Percentiles rank a stretch among this genome's conserved stretches.
Conservation (phyloP, 2,329 filamentous ascomycete genomes). For the Akanthomyces dipterigenus region DNA sequence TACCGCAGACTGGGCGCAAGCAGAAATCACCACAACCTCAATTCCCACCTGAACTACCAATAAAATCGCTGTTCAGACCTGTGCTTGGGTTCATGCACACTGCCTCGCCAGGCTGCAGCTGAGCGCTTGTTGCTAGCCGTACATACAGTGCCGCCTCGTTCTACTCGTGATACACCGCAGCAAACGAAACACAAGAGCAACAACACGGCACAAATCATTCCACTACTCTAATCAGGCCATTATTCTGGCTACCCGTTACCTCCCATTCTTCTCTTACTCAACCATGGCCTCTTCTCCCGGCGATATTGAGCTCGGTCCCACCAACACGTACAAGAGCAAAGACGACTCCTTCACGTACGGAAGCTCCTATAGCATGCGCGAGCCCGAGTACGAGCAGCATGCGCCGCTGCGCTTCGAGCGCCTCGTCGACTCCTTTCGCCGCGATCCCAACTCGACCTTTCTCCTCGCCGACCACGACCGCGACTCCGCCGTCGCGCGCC, state of each 20-base stretch:
- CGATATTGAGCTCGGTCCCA: conserved; percentile 50
- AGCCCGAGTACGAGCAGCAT: conserved; percentile 38
- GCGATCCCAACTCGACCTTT: conserved; percentile 47
- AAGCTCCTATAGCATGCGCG: conserved; percentile 45
- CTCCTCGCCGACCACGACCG: conserved; percentile 39
- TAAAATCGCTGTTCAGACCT: no score
- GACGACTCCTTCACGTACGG: conserved; percentile 49
- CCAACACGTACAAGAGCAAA: conserved; percentile 49
- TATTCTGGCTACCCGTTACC: neutral
- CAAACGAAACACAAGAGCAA: conserved; percentile 9
- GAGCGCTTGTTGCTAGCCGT: neutral
- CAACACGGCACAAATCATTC: neutral
- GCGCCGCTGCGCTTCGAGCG: conserved; percentile 26
- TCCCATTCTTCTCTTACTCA: neutral
- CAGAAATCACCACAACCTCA: neutral
- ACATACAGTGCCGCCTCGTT: neutral
- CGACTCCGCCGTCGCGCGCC: conserved; percentile 24
- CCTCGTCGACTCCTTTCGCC: conserved; percentile 56
- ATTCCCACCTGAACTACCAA: no score
- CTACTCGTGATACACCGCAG: conserved; percentile 8
- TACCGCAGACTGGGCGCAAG: neutral
- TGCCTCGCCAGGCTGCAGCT: neutral
- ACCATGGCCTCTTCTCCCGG: conserved; percentile 31
- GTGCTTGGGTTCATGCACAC: neutral
- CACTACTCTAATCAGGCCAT: neutral